Conservation (phyloP, 2,329 filamentous ascomycete species). For the Colletotrichum sp. region DNA sequence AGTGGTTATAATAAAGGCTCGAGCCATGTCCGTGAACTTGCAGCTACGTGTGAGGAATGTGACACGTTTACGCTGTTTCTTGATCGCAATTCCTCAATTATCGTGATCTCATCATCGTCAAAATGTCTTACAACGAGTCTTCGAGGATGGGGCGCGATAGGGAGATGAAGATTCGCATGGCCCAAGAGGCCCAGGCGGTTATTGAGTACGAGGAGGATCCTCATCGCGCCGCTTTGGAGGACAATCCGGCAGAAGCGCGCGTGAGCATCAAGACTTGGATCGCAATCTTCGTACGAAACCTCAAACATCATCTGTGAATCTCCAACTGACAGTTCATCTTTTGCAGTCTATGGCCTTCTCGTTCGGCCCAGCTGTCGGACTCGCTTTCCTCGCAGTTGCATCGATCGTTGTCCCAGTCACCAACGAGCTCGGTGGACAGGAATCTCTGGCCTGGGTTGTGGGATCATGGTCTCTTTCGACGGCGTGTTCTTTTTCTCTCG, state of each 20-base stretch:
- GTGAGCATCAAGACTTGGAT: constrained; percentile 19
- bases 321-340: background rate
- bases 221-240: constrained; percentile 19
- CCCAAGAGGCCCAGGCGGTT: constrained; percentile 8
- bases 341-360: constrained; percentile 14
- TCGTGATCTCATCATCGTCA: background rate
- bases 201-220: constrained; percentile 21
- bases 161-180: constrained; percentile 29
- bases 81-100: background rate
- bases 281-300: constrained; percentile 8
- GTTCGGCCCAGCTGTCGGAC: constrained; percentile 15
- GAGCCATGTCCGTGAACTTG: background rate
- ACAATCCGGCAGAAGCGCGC: constrained; percentile 11
- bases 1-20: background rate
- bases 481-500: constrained; percentile 19
- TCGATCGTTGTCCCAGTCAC: constrained; percentile 15
- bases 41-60: background rate
- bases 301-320: too few species aligned
- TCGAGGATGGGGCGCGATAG: constrained; percentile 3
- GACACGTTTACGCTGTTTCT: background rate
- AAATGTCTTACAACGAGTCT: background rate
- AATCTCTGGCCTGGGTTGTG: constrained; percentile 13
- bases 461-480: constrained; percentile 20
- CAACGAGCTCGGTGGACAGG: constrained; percentile 6
- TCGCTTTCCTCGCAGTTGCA: constrained; percentile 13